Evolutionary conservation across 208 protist species (phyloP), one percentile per base, ranked within the genome.

Genomic region (Leptomonas seymouri): DNA sequence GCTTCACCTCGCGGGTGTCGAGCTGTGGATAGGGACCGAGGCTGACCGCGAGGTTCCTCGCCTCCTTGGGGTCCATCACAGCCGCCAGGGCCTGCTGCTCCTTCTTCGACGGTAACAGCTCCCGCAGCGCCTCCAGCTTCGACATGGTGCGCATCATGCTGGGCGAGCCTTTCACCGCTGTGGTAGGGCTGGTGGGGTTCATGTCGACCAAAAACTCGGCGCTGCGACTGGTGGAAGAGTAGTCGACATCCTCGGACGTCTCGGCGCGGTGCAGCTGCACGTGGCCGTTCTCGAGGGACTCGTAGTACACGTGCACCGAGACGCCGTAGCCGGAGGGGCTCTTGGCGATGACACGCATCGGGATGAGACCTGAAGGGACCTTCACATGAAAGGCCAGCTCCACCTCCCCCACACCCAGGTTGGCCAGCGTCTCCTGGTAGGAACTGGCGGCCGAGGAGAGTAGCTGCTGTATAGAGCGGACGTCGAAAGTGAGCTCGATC

Each of bases 241-340:
- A 48, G 28, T 71, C 57, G 18, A 94, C 66, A 55, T 94, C 89
- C 66, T 94, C 84, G 12, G 84, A 78, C 55, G 78, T 90, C 58
- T 94, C 86, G 21, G 85, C 84, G 55, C 84, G 85, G 59, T 82
- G 82, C 30, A 94, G 67, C 31, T 70, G 87, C 51, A 84, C 57
- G 42, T 53, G 67, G 27, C 82, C 80, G 73, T 83, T 77, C 62
- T 87, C 78, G 56, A 90, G 53, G 12, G 84, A 84, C 67, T 98
- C 94, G 66, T 92, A 83, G 77, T 93, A 98, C 27, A 82, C 67
- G 78, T 94, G 89, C 60, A 96, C 84, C n/a, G 67, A 58, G 27
- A 94, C 74, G 49, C 69, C 80, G 71, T 87, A 92, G 44, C 89
- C 88, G 31, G 84, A 90, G 34, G 85, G 87, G 62, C 94, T 97